Conservation (phyloP, 2,329 filamentous ascomycete species). For the Aspergillus latus region DNA sequence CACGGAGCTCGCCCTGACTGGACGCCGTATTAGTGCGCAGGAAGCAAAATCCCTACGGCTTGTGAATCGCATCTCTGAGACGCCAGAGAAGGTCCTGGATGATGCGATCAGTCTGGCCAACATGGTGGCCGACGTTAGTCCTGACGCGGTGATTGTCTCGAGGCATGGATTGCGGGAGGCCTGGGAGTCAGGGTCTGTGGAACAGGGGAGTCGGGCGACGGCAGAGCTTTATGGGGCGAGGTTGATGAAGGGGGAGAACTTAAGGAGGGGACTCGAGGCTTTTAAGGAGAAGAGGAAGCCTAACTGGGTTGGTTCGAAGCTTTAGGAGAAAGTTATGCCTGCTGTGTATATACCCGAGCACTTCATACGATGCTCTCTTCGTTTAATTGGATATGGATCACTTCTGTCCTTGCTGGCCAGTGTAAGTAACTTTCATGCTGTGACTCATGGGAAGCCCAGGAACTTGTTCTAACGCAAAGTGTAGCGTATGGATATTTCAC, state of each 20-base stretch:
- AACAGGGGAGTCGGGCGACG: conserved; percentile 72
- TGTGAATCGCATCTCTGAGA: conserved; percentile 63
- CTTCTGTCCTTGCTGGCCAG: too few relatives aligned
- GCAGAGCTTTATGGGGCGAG: conserved; percentile 80
- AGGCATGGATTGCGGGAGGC: conserved; percentile 67
- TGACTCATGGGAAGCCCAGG: too few relatives aligned
- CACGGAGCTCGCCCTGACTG: conserved; percentile 69
- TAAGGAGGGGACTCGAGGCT: conserved; percentile 73
- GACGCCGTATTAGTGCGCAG: conserved; percentile 57
- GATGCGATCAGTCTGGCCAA: conserved; percentile 64
- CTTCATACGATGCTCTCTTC: too few relatives aligned
- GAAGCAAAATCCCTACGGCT: conserved; percentile 65
- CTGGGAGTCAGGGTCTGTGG: conserved; percentile 66
- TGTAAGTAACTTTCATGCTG: too few relatives aligned
- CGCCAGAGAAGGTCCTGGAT: conserved; percentile 74
- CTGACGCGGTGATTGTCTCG: conserved; percentile 71
- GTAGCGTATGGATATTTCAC: too few relatives aligned
- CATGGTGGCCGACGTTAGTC: conserved; percentile 56
- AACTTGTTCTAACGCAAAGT: too few relatives aligned
- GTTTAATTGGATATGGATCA: neutral
- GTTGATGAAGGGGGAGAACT: conserved; percentile 83
- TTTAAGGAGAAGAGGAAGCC: conserved; percentile 77
- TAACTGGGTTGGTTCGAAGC: conserved; percentile 63
- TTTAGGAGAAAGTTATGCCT: neutral
- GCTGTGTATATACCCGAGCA: neutral